A percentile compares a stretch with the other conserved stretches of the same genome.
Conservation (phyloP, 1,139 yeast species). For the Magnusiomyces suaveolens region DNA sequence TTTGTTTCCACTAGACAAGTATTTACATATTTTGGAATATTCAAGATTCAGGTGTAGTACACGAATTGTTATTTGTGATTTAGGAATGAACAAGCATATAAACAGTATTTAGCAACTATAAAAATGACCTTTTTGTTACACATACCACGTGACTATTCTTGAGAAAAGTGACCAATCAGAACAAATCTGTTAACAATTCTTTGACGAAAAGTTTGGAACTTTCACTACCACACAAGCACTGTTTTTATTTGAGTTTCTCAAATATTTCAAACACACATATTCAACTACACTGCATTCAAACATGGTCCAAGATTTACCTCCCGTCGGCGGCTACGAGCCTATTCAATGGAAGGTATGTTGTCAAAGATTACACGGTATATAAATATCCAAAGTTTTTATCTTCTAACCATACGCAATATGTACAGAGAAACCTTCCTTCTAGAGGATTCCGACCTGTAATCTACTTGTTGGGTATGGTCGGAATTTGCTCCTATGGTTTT, state of each 20-base stretch:
- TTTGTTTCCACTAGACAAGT: too few species aligned
- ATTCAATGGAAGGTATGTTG: slow-evolving; percentile 63
- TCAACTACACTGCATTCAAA: too few species aligned
- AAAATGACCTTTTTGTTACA: background rate
- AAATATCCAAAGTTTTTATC: background rate
- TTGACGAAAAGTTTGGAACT: too few species aligned
- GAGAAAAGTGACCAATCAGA: background rate
- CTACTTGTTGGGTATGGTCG: slow-evolving; percentile 56
- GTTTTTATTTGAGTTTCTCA: too few species aligned
- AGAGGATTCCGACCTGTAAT: slow-evolving; percentile 75
- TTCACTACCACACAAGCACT: too few species aligned
- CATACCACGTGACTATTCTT: too few species aligned
- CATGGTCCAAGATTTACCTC: slow-evolving; percentile 69
- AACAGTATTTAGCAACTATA: background rate
- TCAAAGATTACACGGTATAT: background rate
- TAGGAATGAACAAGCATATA: background rate
- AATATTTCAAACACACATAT: background rate
- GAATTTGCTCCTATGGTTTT: slow-evolving; percentile 62
- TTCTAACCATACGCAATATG: background rate
- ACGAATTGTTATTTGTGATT: background rate
- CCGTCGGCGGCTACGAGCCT: slow-evolving; percentile 76
- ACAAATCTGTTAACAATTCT: background rate
- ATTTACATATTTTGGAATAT: too few species aligned
- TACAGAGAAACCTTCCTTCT: slow-evolving; percentile 61
- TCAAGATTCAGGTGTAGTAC: too few species aligned